phyloP scores from a whole-genome alignment of 1,284 basidiomycete species.

The Austroboletus niveus region DNA sequence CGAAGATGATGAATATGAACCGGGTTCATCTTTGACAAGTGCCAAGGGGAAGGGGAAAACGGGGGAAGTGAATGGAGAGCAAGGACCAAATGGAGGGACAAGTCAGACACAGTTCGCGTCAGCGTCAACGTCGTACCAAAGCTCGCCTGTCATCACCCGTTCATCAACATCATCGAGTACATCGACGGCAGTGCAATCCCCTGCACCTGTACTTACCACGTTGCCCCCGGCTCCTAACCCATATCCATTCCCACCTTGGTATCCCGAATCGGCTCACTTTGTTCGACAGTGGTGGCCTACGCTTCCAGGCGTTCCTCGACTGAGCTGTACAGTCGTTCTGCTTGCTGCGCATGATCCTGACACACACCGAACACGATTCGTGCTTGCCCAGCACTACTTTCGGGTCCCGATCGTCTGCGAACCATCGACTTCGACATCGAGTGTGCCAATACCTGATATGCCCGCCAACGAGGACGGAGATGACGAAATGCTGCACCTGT shows the following conservation, averaged over 20 bases:
- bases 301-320: slow-evolving; percentile 52
- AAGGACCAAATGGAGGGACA: slow-evolving; percentile 9
- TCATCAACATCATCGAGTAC: slow-evolving; percentile 5
- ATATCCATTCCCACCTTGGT: slow-evolving; percentile 60
- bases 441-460: background rate
- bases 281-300: slow-evolving; percentile 78
- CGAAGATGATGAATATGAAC: slow-evolving; percentile 15
- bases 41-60: slow-evolving; percentile 24
- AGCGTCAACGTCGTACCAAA: slow-evolving; percentile 12
- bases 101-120: slow-evolving; percentile 6
- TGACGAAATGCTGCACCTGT: slow-evolving; percentile 58
- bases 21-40: slow-evolving; percentile 7
- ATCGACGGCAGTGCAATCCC: background rate
- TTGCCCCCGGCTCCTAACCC: slow-evolving; percentile 38
- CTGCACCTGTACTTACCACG: background rate
- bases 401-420: slow-evolving; percentile 49
- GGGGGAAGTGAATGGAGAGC: slow-evolving; percentile 14
- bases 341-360: slow-evolving; percentile 56
- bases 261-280: slow-evolving; percentile 69
- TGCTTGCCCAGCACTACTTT: slow-evolving; percentile 76
- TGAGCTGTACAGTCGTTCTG: slow-evolving; percentile 71
- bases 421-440: slow-evolving; percentile 7
- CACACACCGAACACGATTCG: slow-evolving; percentile 57
- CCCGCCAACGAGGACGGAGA: slow-evolving; percentile 26
- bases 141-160: background rate